Evolutionary conservation across 2,329 filamentous ascomycete species (phyloP).

Genomic region (Annulohypoxylon truncatum): DNA sequence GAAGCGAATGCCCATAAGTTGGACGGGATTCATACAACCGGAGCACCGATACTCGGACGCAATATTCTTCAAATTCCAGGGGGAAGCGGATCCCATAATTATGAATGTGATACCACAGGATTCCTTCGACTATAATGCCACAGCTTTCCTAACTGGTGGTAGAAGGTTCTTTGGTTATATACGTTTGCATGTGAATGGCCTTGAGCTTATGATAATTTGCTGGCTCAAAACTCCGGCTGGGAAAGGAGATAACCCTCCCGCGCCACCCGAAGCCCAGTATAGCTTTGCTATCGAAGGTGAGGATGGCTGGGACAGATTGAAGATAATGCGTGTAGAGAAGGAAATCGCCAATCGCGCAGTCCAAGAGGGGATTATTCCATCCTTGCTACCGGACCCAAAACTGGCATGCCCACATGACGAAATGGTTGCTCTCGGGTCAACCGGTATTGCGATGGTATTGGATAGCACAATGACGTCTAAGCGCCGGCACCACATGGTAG

Average conservation of each 20-base stretch:
- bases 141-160: conserved; percentile 18
- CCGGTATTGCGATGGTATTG: conserved; percentile 10
- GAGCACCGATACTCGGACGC: conserved; percentile 1
- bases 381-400: conserved; percentile 4
- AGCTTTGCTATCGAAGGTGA: conserved; percentile 9
- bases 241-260: background rate
- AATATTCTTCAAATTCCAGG: conserved; percentile 6
- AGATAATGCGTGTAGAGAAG: conserved; percentile 9
- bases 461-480: conserved; percentile 3
- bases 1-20: conserved; percentile 8
- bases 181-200: background rate
- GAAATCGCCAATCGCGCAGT: conserved; percentile 12
- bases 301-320: conserved; percentile 15
- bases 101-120: conserved; percentile 14
- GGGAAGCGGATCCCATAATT: background rate
- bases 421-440: conserved; percentile 2
- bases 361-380: conserved; percentile 10
- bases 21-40: background rate
- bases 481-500: conserved; percentile 3
- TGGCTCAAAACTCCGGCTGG: conserved; percentile 2
- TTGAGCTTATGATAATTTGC: conserved; percentile 11
- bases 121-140: conserved; percentile 12
- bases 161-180: conserved; percentile 20
- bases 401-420: background rate
- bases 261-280: background rate